phyloP scores from a whole-genome alignment of 768 basidiomycete species.

The Roridomyces roridus region DNA sequence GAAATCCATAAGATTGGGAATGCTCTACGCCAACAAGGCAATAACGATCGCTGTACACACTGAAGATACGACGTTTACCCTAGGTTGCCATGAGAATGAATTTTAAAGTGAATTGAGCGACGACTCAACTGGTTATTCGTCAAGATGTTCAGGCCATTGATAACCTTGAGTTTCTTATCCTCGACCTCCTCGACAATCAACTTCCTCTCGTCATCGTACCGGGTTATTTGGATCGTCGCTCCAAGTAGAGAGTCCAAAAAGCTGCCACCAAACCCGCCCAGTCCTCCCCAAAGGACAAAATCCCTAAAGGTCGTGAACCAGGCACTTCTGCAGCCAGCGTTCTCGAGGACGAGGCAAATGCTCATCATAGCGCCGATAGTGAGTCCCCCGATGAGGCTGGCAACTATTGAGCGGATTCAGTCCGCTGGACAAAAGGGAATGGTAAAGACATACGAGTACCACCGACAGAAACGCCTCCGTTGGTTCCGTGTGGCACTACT shows the following conservation, averaged over 20 bases:
- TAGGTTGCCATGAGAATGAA: no score
- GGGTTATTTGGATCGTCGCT: conserved; percentile 83
- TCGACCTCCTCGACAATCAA: conserved; percentile 65
- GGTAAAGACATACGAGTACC: conserved; percentile 53
- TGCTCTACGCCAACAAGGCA: conserved; percentile 8
- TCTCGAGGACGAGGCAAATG: conserved; percentile 65
- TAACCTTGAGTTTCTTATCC: conserved; percentile 44
- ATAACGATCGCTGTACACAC: conserved; percentile 10
- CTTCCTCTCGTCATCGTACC: conserved; percentile 67
- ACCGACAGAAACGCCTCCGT: conserved; percentile 80
- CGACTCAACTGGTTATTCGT: conserved; percentile 75
- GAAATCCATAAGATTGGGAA: no score
- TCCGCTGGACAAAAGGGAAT: no score
- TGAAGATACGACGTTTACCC: conserved; percentile 46
- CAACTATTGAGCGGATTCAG: conserved; percentile 33
- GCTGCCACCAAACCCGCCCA: conserved; percentile 82
- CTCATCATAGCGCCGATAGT: conserved; percentile 72
- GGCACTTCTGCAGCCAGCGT: conserved; percentile 51
- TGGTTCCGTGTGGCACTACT: conserved; percentile 86
- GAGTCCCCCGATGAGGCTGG: conserved; percentile 75
- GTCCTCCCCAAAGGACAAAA: conserved; percentile 63
- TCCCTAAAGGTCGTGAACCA: conserved; percentile 45
- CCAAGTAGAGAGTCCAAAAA: conserved; percentile 88
- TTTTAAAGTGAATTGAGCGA: no score
- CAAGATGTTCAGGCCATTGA: conserved; percentile 72